These are phyloP conservation scores for Breviolum minutum DNA, from an alignment of 73 alveolate genomes.

Conservation along the genomic window DNA sequence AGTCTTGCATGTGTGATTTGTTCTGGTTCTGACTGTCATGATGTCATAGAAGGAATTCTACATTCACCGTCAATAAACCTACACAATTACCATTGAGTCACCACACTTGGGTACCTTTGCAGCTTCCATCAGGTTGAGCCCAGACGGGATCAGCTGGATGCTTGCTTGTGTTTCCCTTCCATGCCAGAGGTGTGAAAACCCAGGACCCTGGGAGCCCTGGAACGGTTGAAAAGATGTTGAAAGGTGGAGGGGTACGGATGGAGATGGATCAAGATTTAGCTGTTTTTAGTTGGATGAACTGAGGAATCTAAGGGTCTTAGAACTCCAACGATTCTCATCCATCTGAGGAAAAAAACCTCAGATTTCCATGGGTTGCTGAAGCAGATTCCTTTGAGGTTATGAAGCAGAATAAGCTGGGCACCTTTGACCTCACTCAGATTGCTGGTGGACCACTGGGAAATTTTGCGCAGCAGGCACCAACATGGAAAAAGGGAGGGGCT, in stretches of 20 bases:
- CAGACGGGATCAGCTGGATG: constrained; percentile 67
- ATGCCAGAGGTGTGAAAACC: constrained; percentile 72
- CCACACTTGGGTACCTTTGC: not conserved
- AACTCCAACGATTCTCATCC: no score
- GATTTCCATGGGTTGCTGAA: no score
- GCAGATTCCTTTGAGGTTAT: not conserved
- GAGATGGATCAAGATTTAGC: no score
- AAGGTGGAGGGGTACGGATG: no score
- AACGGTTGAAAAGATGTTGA: no score
- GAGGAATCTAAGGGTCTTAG: no score
- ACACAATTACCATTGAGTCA: not conserved
- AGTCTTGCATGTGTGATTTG: no score
- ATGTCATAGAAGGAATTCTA: not conserved
- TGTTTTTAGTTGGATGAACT: no score
- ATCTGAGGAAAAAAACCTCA: no score
- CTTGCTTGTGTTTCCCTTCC: constrained; percentile 94
- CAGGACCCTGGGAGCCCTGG: no score
- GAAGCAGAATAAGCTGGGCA: constrained; percentile 91
- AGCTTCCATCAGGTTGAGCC: constrained; percentile 51
- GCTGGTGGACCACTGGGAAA: constrained; percentile 95
- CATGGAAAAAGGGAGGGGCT: not conserved
- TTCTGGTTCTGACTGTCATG: not conserved
- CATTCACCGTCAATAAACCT: not conserved
- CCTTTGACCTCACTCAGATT: constrained; percentile 86
- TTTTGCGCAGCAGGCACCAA: constrained; percentile 76